A percentile compares a stretch with the other conserved stretches of the same genome.
Conservation (phyloP, 306 rosid species). For the Vigna reflexopilosa region DNA sequence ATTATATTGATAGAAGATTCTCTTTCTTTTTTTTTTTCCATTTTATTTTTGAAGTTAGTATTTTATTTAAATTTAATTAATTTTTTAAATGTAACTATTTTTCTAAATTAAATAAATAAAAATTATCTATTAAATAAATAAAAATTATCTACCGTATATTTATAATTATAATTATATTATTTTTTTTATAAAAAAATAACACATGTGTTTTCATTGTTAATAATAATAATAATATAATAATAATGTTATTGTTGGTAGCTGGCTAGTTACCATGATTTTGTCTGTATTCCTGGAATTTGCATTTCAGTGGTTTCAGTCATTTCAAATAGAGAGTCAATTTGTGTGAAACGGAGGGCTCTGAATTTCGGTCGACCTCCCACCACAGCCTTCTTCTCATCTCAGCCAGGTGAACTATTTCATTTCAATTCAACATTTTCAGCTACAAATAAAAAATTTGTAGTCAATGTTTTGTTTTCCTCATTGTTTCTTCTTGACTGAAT, state of each 20-base stretch:
- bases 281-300: not conserved
- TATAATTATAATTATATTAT: no score
- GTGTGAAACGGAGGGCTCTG: constrained; percentile 29
- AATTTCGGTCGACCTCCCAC: constrained; percentile 38
- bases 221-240: constrained; percentile 6
- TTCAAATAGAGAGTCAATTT: not conserved
- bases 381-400: constrained; percentile 42
- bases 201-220: no score
- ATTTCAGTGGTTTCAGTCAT: not conserved
- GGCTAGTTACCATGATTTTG: constrained; percentile 33
- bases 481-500: not conserved
- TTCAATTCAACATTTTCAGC: constrained; percentile 29
- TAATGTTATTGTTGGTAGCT: constrained; percentile 32
- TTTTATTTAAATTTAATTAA: no score
- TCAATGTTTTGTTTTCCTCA: not conserved
- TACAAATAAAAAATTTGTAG: not conserved
- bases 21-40: no score
- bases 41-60: no score
- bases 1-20: no score
- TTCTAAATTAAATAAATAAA: no score
- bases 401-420: constrained; percentile 34
- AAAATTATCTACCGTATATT: no score
- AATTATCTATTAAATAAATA: no score
- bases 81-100: no score
- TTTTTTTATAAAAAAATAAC: no score